Conservation (phyloP, 2,329 filamentous ascomycete genomes). For the Metarhizium guizhouense region DNA sequence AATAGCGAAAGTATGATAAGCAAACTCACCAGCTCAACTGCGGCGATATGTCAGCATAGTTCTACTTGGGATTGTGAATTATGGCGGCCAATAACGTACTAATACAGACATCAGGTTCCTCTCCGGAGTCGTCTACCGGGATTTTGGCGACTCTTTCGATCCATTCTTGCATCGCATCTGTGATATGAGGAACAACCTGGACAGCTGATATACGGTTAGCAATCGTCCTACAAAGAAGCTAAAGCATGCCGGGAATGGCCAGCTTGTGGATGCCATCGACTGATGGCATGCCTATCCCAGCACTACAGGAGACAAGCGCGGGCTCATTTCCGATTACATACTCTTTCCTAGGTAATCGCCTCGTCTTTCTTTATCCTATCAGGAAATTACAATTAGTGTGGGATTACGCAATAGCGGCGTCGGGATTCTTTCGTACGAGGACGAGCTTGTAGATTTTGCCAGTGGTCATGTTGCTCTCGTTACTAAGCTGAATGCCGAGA, state of each 20-base stretch:
- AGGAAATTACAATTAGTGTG: conserved; percentile 3
- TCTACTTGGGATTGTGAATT: background rate
- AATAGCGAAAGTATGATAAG: background rate
- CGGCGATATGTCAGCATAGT: background rate
- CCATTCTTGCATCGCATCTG: conserved; percentile 86
- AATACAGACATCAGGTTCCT: conserved; percentile 86
- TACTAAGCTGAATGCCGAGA: conserved; percentile 69
- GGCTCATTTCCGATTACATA: background rate
- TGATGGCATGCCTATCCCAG: background rate
- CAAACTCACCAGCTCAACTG: background rate
- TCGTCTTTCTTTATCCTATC: conserved; percentile 47
- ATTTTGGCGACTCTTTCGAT: conserved; percentile 78
- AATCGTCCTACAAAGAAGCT: background rate
- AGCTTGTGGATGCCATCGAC: background rate
- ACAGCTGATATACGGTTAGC: conserved; percentile 36
- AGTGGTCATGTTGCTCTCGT: conserved; percentile 93
- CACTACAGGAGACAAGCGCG: background rate
- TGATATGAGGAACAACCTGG: conserved; percentile 88
- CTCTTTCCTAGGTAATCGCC: conserved; percentile 77
- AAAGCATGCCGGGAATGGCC: background rate
- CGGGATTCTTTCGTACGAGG: conserved; percentile 32
- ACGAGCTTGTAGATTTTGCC: conserved; percentile 93
- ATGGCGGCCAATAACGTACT: conserved; percentile 40
- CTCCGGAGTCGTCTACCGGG: conserved; percentile 75
- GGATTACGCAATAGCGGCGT: background rate